Conservation (phyloP, 768 basidiomycete genomes). For the Amylocystis lapponica region DNA sequence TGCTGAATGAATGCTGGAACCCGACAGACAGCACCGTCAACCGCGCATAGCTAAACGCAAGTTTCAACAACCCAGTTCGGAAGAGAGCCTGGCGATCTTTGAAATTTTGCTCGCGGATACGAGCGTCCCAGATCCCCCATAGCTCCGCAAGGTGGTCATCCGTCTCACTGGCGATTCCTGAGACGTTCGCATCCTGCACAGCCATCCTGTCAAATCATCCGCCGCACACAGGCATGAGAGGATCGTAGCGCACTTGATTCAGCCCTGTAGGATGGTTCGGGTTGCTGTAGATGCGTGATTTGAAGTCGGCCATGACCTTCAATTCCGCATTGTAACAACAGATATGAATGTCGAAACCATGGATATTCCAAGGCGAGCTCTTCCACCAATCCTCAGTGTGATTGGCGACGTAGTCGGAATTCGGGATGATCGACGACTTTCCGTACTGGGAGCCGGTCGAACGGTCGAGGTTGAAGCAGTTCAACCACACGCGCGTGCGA, state of each 20-base stretch:
- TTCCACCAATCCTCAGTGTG: constrained; percentile 70
- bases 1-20: constrained; percentile 33
- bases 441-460: constrained; percentile 88
- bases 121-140: constrained; percentile 49
- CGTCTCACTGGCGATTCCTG: constrained; percentile 54
- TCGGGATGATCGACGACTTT: constrained; percentile 73
- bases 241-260: constrained; percentile 50
- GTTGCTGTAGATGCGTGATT: constrained; percentile 63
- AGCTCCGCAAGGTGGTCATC: constrained; percentile 64
- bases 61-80: constrained; percentile 18
- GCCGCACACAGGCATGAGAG: neutral
- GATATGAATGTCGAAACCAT: constrained; percentile 74
- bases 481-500: constrained; percentile 85
- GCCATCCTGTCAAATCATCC: neutral
- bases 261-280: constrained; percentile 69
- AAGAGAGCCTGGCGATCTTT: constrained; percentile 44
- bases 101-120: constrained; percentile 42
- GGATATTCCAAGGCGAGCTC: constrained; percentile 60
- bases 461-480: constrained; percentile 87
- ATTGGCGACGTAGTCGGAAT: constrained; percentile 69
- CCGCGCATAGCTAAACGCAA: constrained; percentile 30
- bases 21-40: constrained; percentile 38
- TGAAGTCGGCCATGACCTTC: constrained; percentile 55
- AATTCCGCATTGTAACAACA: constrained; percentile 75
- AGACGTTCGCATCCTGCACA: constrained; percentile 55